A percentile compares a stretch with the other conserved stretches of the same genome.
phyloP scores from a whole-genome alignment of 768 basidiomycete genomes.

The Termitomyces sp. region DNA sequence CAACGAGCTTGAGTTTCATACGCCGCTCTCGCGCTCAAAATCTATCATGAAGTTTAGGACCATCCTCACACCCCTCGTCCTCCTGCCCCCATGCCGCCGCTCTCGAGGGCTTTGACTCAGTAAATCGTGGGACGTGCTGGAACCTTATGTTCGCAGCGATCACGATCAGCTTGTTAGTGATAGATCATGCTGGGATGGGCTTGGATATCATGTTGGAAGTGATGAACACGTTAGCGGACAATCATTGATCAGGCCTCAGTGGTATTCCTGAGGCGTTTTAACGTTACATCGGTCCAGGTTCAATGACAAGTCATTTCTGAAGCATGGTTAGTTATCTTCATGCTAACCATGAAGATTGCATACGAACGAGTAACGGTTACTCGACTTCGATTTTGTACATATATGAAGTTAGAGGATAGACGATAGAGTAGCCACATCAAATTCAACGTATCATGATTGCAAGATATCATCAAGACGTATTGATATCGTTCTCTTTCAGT shows the following conservation, averaged over 20 bases:
- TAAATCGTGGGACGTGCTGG: slow-evolving; percentile 55
- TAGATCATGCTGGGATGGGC: slow-evolving; percentile 34
- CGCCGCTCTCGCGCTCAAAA: too few species aligned
- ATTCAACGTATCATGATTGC: background rate
- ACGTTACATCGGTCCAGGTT: slow-evolving; percentile 18
- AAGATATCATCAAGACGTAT: background rate
- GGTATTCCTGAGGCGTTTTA: slow-evolving; percentile 22
- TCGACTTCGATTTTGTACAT: background rate
- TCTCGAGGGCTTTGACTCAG: slow-evolving; percentile 42
- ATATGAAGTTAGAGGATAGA: background rate
- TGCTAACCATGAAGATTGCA: too few species aligned
- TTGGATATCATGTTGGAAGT: slow-evolving; percentile 24
- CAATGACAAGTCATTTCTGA: slow-evolving; percentile 17
- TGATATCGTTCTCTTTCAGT: slow-evolving; percentile 34
- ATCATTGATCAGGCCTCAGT: slow-evolving; percentile 15
- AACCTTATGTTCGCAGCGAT: slow-evolving; percentile 36
- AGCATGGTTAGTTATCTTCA: background rate
- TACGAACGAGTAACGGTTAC: too few species aligned
- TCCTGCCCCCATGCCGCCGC: slow-evolving; percentile 30
- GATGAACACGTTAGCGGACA: slow-evolving; percentile 31
- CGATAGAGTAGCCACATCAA: background rate
- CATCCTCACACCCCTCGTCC: slow-evolving; percentile 15
- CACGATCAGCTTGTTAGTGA: slow-evolving; percentile 40
- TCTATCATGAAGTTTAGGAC: slow-evolving; percentile 32
- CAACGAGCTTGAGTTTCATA: background rate